Conservation (phyloP, 1,284 basidiomycete species). For the Puccinia brachypodii region DNA sequence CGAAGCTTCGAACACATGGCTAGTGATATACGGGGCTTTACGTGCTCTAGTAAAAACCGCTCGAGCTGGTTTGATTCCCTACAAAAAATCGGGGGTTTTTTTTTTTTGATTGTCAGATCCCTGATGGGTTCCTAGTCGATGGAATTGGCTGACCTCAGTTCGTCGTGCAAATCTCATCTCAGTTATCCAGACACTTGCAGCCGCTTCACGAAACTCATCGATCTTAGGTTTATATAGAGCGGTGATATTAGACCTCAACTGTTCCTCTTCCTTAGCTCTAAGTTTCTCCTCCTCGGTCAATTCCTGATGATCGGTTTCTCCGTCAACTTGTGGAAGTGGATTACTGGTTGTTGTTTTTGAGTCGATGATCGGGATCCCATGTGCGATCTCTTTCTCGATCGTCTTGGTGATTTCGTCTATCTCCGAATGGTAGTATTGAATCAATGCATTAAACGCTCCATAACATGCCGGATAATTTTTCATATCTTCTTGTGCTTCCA, state of each 20-base stretch:
- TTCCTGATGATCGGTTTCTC: constrained; percentile 57
- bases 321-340: constrained; percentile 52
- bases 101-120: no score
- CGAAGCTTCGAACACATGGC: constrained; percentile 91
- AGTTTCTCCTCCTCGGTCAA: constrained; percentile 57
- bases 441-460: constrained; percentile 65
- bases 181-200: constrained; percentile 68
- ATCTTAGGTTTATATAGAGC: constrained; percentile 59
- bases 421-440: constrained; percentile 69
- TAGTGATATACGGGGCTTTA: constrained; percentile 78
- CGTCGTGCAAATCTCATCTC: constrained; percentile 89
- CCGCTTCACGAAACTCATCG: constrained; percentile 60
- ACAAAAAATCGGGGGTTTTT: no score
- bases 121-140: no score
- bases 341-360: constrained; percentile 53
- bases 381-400: constrained; percentile 59
- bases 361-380: constrained; percentile 54
- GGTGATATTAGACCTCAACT: constrained; percentile 55
- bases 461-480: constrained; percentile 55
- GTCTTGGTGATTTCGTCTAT: constrained; percentile 69
- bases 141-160: constrained; percentile 64
- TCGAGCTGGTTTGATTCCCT: constrained; percentile 74
- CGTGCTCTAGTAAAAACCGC: constrained; percentile 79
- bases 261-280: constrained; percentile 57
- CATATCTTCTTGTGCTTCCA: constrained; percentile 50